A percentile compares a stretch with the other conserved stretches of the same genome.
Conservation (phyloP, 2,329 filamentous ascomycete species). For the Zalaria obscura region DNA sequence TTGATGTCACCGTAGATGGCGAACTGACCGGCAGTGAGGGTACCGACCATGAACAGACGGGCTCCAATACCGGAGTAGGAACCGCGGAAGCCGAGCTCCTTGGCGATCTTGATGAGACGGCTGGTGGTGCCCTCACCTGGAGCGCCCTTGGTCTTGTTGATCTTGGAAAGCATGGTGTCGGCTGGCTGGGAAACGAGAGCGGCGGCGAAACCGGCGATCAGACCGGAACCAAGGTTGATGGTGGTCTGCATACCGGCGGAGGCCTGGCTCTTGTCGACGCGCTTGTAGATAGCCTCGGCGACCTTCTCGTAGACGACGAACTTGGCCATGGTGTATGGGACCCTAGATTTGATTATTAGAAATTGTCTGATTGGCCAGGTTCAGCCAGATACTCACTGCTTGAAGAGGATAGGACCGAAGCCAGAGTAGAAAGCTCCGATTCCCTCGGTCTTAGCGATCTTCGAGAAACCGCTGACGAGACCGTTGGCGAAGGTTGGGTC, state of each 20-base stretch:
- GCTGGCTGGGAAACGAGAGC: conserved; percentile 79
- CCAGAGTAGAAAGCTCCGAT: conserved; percentile 78
- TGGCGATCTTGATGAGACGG: conserved; percentile 76
- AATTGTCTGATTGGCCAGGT: not conserved
- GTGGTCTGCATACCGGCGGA: conserved; percentile 58
- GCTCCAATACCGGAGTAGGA: conserved; percentile 72
- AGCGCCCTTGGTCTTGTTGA: conserved; percentile 86
- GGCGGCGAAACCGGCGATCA: conserved; percentile 77
- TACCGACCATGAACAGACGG: conserved; percentile 62
- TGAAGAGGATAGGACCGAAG: conserved; percentile 77
- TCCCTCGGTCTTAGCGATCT: conserved; percentile 75
- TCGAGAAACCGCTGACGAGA: conserved; percentile 63
- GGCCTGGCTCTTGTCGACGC: conserved; percentile 55
- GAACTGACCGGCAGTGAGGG: conserved; percentile 67
- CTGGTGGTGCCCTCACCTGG: conserved; percentile 72
- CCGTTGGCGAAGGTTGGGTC: conserved; percentile 75
- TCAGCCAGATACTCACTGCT: conserved; percentile 39
- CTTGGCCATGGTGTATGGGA: conserved; percentile 90
- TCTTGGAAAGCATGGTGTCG: conserved; percentile 89
- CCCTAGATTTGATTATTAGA: conserved; percentile 31
- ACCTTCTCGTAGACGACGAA: conserved; percentile 92
- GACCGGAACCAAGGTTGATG: conserved; percentile 74
- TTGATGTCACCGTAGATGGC: conserved; percentile 51
- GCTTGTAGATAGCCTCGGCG: conserved; percentile 55
- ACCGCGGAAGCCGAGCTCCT: conserved; percentile 65